Evolutionary conservation across 192 early-diverging fungal genomes (phyloP).

Genomic region (Backusella luteola): DNA sequence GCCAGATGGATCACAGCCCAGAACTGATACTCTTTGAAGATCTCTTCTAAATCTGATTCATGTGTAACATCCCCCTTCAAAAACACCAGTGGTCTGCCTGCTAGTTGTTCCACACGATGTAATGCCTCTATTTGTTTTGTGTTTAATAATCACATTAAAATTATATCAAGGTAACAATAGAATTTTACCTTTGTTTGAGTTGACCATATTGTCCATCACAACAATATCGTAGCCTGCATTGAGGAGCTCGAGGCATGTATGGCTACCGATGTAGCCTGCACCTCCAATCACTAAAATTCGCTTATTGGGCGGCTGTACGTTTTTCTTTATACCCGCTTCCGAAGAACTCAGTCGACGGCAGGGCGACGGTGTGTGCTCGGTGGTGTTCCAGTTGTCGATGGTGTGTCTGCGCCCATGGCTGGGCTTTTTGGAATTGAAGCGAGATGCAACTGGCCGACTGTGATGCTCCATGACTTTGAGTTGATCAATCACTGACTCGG

Average conservation of each 20-base stretch:
- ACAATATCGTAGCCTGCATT: constrained; percentile 79
- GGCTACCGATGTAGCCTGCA: constrained; percentile 93
- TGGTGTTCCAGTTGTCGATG: constrained; percentile 4
- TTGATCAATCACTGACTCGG: constrained; percentile 3
- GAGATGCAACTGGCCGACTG: neutral
- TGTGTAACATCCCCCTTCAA: constrained; percentile 80
- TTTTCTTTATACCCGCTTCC: neutral
- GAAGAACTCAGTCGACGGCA: neutral
- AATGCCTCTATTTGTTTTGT: constrained; percentile 56
- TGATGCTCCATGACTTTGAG: neutral
- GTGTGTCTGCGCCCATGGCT: neutral
- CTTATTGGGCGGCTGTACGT: neutral
- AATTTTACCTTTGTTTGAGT: constrained; percentile 45
- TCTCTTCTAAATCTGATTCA: constrained; percentile 55
- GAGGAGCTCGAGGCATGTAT: constrained; percentile 83
- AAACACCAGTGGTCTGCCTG: constrained; percentile 59
- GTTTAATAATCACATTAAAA: neutral
- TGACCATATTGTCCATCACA: constrained; percentile 90
- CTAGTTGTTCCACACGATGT: constrained; percentile 59
- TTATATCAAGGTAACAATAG: no score
- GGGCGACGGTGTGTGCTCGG: neutral
- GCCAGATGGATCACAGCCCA: constrained; percentile 84
- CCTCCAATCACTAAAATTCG: constrained; percentile 66
- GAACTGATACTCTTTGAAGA: constrained; percentile 73
- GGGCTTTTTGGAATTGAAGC: neutral